Base-by-base conservation (phyloP, 169 alveolate species). In the Plasmodium fragile region DNA sequence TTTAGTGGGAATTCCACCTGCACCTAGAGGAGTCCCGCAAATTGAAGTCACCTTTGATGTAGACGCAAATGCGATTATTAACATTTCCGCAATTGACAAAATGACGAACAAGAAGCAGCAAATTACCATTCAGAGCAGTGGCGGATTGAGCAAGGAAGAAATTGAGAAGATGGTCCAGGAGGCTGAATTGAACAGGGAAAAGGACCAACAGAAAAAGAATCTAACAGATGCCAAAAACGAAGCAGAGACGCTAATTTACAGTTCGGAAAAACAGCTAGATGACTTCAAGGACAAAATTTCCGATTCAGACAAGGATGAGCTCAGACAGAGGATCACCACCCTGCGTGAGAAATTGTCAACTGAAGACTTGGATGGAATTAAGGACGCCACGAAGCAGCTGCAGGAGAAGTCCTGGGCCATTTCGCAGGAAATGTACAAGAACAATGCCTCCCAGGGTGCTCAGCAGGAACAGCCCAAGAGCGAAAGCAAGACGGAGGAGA, bases 1-100 rank as follows among this genome's bases (percentile, higher is more conserved):
- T 82, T 97, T 99, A 80, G 99, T 98, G 72, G 99, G 99, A 79
- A 98, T 98, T 84, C 99, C 99, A 18, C 99, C 99, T 25, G 99
- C 99, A 25, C 99, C 99, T 13, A 98, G 99, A 75, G 99, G 99
- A 28, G 99, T 98, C n/a, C 98, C 99, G 1, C 98, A 98, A 94
- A 98, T 98, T 92, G 99, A 98, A 92, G 99, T 98, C 43, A 98
- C 99, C 82, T 98, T 99, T 95, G 99, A 99, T 93, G 99, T 99
- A 34, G 99, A 99, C 97, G 99, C 99, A 70, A 98, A 98, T 95
- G 99, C 99, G 71, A 98, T 99, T 95, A 98, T 99, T 96, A 98
- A 98, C 94, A 99, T 99, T 72, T 95, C 98, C 80, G 99, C 99
- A 4, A 96, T 98, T 75, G 99, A 99, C 95, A 99, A 99, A 96